Conservation (phyloP, 2,329 filamentous ascomycete genomes). For the Aureobasidium sp. region DNA sequence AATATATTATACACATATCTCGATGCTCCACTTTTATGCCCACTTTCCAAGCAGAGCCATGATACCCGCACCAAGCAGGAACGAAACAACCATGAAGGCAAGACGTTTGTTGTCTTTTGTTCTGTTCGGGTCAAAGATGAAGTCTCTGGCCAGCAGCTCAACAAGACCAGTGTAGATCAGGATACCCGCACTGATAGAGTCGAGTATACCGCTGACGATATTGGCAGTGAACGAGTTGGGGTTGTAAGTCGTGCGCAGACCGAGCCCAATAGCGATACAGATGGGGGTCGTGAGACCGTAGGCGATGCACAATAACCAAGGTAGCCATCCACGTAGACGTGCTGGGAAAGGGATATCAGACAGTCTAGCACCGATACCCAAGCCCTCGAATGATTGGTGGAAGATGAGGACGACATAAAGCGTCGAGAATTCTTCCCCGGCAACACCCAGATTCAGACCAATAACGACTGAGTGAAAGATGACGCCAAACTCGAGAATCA, state of each 20-base stretch:
- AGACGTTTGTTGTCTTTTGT: slow-evolving; percentile 81
- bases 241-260: slow-evolving; percentile 59
- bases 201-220: slow-evolving; percentile 78
- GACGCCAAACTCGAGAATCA: slow-evolving; percentile 93
- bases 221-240: slow-evolving; percentile 35
- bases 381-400: slow-evolving; percentile 89
- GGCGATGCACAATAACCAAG: slow-evolving; percentile 64
- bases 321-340: slow-evolving; percentile 48
- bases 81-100: slow-evolving; percentile 83
- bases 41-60: slow-evolving; percentile 83
- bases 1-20: background rate
- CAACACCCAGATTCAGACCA: slow-evolving; percentile 37
- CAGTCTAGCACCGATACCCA: slow-evolving; percentile 82
- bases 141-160: slow-evolving; percentile 42
- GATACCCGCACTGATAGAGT: slow-evolving; percentile 63
- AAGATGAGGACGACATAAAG: slow-evolving; percentile 67
- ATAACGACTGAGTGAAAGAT: slow-evolving; percentile 59
- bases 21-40: slow-evolving; percentile 48
- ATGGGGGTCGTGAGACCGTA: slow-evolving; percentile 79
- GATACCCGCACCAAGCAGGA: slow-evolving; percentile 66
- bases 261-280: slow-evolving; percentile 76
- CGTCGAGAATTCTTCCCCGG: slow-evolving; percentile 53
- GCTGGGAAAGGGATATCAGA: slow-evolving; percentile 70
- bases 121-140: slow-evolving; percentile 67
- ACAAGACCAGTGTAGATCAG: slow-evolving; percentile 40